These are phyloP conservation scores for Musa itinerans DNA, from an alignment of 176 grass and related monocot species.

Conservation along the genomic window DNA sequence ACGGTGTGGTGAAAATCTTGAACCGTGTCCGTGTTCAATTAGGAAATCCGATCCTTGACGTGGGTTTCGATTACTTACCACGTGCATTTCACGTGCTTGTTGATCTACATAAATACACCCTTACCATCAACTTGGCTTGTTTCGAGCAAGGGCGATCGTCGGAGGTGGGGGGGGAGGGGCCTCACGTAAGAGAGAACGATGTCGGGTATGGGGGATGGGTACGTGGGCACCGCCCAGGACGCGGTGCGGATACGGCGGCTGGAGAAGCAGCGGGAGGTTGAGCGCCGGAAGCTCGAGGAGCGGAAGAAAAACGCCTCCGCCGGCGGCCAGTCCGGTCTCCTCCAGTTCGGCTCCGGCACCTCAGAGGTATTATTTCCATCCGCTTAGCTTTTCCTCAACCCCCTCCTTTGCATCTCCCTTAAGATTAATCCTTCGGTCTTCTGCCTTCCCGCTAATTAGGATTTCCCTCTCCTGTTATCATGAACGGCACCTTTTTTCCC, in stretches of 20 bases:
- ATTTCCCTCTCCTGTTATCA: not conserved
- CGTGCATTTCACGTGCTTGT: no score
- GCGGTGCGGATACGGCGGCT: slow-evolving; percentile 92
- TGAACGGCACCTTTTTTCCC: not conserved
- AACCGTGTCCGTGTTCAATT: no score
- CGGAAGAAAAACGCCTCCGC: slow-evolving; percentile 64
- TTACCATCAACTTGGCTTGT: no score
- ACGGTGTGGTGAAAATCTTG: no score
- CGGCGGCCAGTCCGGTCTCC: slow-evolving; percentile 69
- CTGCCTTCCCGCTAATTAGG: not conserved
- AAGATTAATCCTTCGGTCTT: not conserved
- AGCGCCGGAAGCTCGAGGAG: slow-evolving; percentile 92
- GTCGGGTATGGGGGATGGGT: slow-evolving; percentile 93
- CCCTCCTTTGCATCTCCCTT: not conserved
- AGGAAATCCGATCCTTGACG: no score
- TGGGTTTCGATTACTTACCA: no score
- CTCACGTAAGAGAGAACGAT: slow-evolving; percentile 21
- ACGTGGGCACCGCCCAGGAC: slow-evolving; percentile 88
- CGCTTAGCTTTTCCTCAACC: not conserved
- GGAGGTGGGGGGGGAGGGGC: not conserved
- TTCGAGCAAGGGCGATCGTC: not conserved
- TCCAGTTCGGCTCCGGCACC: slow-evolving; percentile 98
- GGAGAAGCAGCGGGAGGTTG: slow-evolving; percentile 95
- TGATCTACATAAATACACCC: no score
- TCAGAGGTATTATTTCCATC: slow-evolving; percentile 50